Evolutionary conservation across 768 basidiomycete species (phyloP), one percentile per base, ranked within the genome.

Genomic region (Suillus hirtellus): DNA sequence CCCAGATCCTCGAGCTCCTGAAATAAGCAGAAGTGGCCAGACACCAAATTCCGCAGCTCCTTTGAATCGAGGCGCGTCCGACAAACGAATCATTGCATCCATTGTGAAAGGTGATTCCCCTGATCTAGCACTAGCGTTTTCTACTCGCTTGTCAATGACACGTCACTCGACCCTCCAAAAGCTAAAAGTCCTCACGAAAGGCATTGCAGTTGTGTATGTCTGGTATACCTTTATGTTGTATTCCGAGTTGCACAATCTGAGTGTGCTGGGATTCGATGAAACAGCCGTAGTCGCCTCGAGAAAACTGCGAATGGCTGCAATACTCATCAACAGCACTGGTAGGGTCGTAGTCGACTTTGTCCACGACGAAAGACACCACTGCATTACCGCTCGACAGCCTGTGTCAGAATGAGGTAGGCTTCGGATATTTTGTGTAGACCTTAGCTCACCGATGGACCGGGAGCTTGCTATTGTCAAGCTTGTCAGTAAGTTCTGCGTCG

Each of bases 1-100:
- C 2, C 97, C 96, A 1, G 81, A 79, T 1, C 96, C 95, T 61
- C 90, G 79, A 0, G 87, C 80, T 0, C 96, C 96, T 65, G 89
- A 89, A 46, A 98, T 71, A 1, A 97, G 77, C 9, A 96, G 78
- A 0, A 90, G 88, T 10, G 94, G 75, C 52, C 86, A 83, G 2
- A 95, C 77, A 54, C 84, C 79, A 62, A 88, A 89, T 60, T 84
- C 80, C 17, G 84, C 72, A 3, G 89, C 85, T 42, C 81, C 76
- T 4, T 81, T 81, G 2, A 84, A 79, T 14, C 89, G 76, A 17
- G 86, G 80, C 0, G 93, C 88, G 24, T 82, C 82, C 1, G 83
- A 75, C 55, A 96, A 73, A n/a, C 84, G 78, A 49, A 81, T 68
- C 8, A 95, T 73, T 68, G 81, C 85, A 14, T 71, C 71, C 61